Evolutionary conservation across 2,329 filamentous ascomycete species (phyloP).

Genomic region (Colletotrichum plurivorum): DNA sequence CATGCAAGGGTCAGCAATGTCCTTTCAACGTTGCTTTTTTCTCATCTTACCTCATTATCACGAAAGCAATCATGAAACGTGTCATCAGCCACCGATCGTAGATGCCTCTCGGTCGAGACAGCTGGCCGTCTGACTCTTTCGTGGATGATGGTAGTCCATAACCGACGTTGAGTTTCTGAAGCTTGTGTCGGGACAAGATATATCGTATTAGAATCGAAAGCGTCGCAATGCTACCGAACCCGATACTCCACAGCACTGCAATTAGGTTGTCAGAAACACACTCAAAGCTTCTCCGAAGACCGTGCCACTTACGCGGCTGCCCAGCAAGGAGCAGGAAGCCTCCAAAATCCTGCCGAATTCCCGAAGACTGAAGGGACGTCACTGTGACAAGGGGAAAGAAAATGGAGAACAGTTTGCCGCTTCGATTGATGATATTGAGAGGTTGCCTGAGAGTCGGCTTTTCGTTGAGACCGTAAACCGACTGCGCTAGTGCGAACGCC

Average conservation of each 20-base stretch:
- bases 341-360: not conserved
- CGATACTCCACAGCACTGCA: conserved; percentile 12
- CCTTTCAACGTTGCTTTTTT: too few relatives aligned
- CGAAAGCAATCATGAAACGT: conserved; percentile 60
- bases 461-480: conserved; percentile 21
- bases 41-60: conserved; percentile 52
- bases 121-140: not conserved
- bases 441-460: conserved; percentile 9
- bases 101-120: conserved; percentile 43
- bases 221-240: conserved; percentile 8
- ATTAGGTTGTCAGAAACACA: not conserved
- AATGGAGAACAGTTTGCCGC: conserved; percentile 6
- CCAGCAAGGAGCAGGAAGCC: conserved; percentile 24
- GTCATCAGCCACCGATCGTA: conserved; percentile 61
- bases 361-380: conserved; percentile 2
- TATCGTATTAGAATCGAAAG: conserved; percentile 7
- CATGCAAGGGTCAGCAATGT: not conserved
- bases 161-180: conserved; percentile 5
- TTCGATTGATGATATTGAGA: conserved; percentile 22
- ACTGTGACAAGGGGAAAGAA: conserved; percentile 12
- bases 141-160: conserved; percentile 2
- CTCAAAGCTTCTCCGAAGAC: rapidly evolving
- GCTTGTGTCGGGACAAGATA: not conserved
- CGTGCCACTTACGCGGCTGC: not conserved
- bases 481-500: conserved; percentile 23